A percentile compares a stretch with the other conserved stretches of the same genome.
Evolutionary conservation across 352 stramenopile genomes (phyloP).

Genomic region (Phytopythium vexans): DNA sequence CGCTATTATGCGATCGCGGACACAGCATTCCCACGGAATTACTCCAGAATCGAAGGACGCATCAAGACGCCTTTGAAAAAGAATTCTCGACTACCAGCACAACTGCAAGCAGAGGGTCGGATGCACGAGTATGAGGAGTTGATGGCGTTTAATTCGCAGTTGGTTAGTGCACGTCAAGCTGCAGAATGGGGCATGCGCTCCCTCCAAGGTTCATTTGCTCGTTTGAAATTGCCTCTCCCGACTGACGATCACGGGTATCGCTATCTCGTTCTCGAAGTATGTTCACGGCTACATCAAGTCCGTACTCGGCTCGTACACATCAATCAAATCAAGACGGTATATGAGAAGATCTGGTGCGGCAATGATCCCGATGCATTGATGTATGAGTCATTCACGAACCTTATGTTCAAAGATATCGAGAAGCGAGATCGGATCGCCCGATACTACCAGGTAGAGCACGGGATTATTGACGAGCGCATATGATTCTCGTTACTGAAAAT

Average conservation of each 20-base stretch:
- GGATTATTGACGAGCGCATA: too few relatives aligned
- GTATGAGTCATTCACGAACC: too few relatives aligned
- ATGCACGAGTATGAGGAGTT: constrained; percentile 7
- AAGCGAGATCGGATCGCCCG: too few relatives aligned
- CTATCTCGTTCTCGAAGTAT: constrained; percentile 4
- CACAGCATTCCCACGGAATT: constrained; percentile 11
- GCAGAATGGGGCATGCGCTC: constrained; percentile 15
- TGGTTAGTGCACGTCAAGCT: constrained; percentile 14
- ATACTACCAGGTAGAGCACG: too few relatives aligned
- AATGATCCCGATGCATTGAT: too few relatives aligned
- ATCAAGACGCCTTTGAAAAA: constrained; percentile 15
- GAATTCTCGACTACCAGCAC: not conserved
- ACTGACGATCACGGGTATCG: constrained; percentile 8
- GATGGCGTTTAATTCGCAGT: constrained; percentile 5
- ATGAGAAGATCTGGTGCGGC: constrained; percentile 18
- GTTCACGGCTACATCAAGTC: constrained; percentile 10
- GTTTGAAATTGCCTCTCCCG: constrained; percentile 14
- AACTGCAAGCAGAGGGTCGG: constrained; percentile 2
- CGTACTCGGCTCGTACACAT: constrained; percentile 11
- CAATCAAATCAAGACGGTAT: constrained; percentile 17
- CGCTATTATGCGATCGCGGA: constrained; percentile 15
- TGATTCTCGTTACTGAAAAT: too few relatives aligned
- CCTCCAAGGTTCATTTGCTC: constrained; percentile 14
- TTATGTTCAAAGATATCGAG: too few relatives aligned
- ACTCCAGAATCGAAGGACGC: not conserved